Evolutionary conservation across 1,284 basidiomycete genomes (phyloP).

Genomic region (Volvariella volvacea): DNA sequence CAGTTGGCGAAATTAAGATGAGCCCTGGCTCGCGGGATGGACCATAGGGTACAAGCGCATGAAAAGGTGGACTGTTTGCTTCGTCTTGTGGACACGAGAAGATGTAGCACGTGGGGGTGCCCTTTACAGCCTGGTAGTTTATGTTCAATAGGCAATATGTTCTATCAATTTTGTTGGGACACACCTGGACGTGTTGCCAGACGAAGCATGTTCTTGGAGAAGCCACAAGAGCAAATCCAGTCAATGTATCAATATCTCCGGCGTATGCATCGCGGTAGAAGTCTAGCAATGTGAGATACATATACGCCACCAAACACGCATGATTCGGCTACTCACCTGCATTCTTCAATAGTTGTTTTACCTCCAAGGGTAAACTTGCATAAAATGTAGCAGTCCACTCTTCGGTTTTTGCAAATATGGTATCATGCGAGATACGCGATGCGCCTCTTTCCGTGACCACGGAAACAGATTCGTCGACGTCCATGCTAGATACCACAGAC

Average conservation of each 20-base stretch:
- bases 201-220: slow-evolving; percentile 73
- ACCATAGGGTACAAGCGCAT: slow-evolving; percentile 64
- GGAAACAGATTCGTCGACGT: slow-evolving; percentile 49
- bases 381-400: slow-evolving; percentile 66
- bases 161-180: slow-evolving; percentile 1
- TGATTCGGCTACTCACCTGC: slow-evolving; percentile 48
- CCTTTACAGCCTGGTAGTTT: slow-evolving; percentile 42
- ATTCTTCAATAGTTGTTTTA: slow-evolving; percentile 61
- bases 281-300: slow-evolving; percentile 33
- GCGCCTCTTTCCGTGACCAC: slow-evolving; percentile 29
- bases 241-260: slow-evolving; percentile 62
- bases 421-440: slow-evolving; percentile 34
- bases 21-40: slow-evolving; percentile 71
- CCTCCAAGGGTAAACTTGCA: slow-evolving; percentile 63
- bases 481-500: slow-evolving; percentile 48
- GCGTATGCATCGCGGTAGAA: slow-evolving; percentile 61
- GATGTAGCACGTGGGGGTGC: slow-evolving; percentile 76
- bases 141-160: slow-evolving; percentile 4
- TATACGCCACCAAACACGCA: neutral
- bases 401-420: slow-evolving; percentile 64
- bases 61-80: slow-evolving; percentile 45
- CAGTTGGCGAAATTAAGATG: slow-evolving; percentile 57
- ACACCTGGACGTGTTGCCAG: slow-evolving; percentile 72
- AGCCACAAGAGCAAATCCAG: slow-evolving; percentile 68
- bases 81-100: slow-evolving; percentile 58